Percentiles rank a stretch among this genome's conserved stretches.
Conservation (phyloP, 768 basidiomycete genomes). For the Tylopilus subfusipes region DNA sequence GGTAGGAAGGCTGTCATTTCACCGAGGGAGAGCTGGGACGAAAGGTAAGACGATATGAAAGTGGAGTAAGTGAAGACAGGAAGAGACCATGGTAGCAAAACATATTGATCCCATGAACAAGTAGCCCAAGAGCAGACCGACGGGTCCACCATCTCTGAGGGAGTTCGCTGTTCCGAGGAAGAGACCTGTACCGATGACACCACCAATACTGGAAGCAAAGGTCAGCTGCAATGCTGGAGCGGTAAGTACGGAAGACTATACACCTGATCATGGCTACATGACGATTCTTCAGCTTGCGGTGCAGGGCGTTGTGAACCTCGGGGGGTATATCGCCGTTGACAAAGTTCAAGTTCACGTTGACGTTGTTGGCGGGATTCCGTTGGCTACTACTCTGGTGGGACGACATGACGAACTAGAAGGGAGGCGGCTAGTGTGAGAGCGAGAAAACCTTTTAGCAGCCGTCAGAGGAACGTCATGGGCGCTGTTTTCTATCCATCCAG, state of each 20-base stretch:
- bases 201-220: neutral
- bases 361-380: neutral
- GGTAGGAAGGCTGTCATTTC: constrained; percentile 2
- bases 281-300: constrained; percentile 1
- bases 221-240: neutral
- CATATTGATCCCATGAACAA: neutral
- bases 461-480: no score
- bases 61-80: neutral
- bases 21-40: neutral
- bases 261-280: constrained; percentile 6
- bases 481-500: no score
- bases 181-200: constrained; percentile 1
- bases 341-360: neutral
- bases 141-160: constrained; percentile 1
- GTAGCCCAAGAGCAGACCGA: constrained; percentile 1
- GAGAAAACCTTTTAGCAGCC: no score
- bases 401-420: neutral
- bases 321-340: neutral
- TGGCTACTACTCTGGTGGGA: neutral
- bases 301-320: neutral
- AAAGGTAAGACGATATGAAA: neutral
- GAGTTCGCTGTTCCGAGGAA: neutral
- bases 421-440: neutral
- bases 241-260: neutral
- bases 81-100: neutral